Evolutionary conservation across 2,329 filamentous ascomycete species (phyloP).

Genomic region (Verticillium zaregamsianum): DNA sequence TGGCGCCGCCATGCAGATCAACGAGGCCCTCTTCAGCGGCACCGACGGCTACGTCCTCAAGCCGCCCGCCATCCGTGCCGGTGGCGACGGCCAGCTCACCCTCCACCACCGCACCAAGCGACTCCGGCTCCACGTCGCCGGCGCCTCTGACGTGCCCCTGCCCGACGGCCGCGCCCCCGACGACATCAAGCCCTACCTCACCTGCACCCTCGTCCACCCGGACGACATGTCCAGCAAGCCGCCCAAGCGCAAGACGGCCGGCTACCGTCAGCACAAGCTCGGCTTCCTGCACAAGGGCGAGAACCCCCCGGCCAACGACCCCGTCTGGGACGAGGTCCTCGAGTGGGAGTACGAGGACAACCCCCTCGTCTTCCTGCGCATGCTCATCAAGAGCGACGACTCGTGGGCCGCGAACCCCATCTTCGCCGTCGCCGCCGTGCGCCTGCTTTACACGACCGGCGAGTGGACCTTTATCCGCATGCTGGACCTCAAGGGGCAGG

Average conservation of each 20-base stretch:
- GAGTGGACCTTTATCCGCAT: slow-evolving; percentile 60
- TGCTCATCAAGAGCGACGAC: slow-evolving; percentile 65
- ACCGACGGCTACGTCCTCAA: slow-evolving; percentile 65
- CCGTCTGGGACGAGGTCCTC: slow-evolving; percentile 61
- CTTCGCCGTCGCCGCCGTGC: slow-evolving; percentile 56
- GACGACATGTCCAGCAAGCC: slow-evolving; percentile 41
- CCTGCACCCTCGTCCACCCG: slow-evolving; percentile 60
- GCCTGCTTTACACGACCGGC: slow-evolving; percentile 52
- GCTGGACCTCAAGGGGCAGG: slow-evolving; percentile 59
- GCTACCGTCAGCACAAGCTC: slow-evolving; percentile 57
- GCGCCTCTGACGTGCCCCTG: slow-evolving; percentile 58
- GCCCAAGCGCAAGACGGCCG: slow-evolving; percentile 57
- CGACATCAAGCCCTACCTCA: slow-evolving; percentile 60
- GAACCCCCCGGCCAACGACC: slow-evolving; percentile 55
- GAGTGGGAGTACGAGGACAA: slow-evolving; percentile 68
- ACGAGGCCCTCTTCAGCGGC: slow-evolving; percentile 63
- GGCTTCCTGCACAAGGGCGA: slow-evolving; percentile 49
- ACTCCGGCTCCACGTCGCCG: slow-evolving; percentile 55
- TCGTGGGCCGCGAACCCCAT: slow-evolving; percentile 59
- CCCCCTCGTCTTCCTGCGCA: slow-evolving; percentile 59
- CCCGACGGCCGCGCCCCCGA: slow-evolving; percentile 44
- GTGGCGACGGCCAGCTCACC: slow-evolving; percentile 46
- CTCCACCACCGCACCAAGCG: slow-evolving; percentile 39
- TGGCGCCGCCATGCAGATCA: slow-evolving; percentile 61
- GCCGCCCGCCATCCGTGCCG: slow-evolving; percentile 52